These are phyloP conservation scores for Coemansia sp. DNA, from an alignment of 192 early-diverging fungal species.

Conservation along the genomic window DNA sequence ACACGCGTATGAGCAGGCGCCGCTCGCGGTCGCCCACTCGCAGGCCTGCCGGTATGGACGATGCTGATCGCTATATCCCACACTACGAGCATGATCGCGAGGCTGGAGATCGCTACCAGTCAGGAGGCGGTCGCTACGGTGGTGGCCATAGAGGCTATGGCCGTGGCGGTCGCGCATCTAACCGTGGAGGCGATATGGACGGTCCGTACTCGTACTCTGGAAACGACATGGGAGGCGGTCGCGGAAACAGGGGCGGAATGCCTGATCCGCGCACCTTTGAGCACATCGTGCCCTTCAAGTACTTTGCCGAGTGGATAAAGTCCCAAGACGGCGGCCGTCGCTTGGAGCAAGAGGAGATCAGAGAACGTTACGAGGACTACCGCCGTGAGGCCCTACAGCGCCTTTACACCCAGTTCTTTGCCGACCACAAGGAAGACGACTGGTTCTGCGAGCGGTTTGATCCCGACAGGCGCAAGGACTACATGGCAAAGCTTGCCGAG, in stretches of 20 bases:
- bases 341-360: conserved; percentile 77
- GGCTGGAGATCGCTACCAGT: conserved; percentile 41
- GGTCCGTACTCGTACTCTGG: conserved; percentile 45
- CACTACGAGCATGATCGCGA: conserved; percentile 76
- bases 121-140: conserved; percentile 31
- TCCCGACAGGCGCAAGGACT: conserved; percentile 63
- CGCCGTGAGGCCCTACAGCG: conserved; percentile 72
- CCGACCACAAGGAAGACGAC: conserved; percentile 73
- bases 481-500: conserved; percentile 54
- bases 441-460: conserved; percentile 96
- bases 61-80: conserved; percentile 80
- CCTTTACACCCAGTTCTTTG: conserved; percentile 73
- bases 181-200: conserved; percentile 36
- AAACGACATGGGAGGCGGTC: conserved; percentile 22
- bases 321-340: conserved; percentile 59
- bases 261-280: conserved; percentile 77
- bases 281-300: conserved; percentile 72
- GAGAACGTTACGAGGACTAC: conserved; percentile 79
- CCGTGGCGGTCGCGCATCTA: conserved; percentile 41
- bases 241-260: conserved; percentile 19
- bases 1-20: conserved; percentile 31
- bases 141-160: conserved; percentile 37
- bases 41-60: conserved; percentile 42
- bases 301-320: conserved; percentile 70
- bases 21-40: conserved; percentile 51